Conservation (phyloP, 306 rosid genomes). For the Rubus parviflorus region DNA sequence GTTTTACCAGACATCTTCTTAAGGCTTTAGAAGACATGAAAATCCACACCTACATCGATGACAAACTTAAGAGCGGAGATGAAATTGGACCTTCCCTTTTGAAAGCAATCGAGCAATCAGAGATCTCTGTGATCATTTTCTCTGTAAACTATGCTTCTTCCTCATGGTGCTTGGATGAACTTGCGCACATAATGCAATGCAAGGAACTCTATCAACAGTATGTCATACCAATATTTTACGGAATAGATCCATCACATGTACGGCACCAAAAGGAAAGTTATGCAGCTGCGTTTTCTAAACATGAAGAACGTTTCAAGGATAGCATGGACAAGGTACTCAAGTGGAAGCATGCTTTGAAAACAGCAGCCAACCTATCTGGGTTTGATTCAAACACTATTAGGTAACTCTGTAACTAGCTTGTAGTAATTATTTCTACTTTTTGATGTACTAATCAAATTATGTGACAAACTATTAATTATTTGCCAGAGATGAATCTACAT, state of each 20-base stretch:
- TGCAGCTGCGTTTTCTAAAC: background rate
- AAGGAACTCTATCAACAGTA: background rate
- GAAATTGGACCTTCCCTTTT: background rate
- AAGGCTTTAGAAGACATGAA: background rate
- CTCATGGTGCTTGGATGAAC: conserved; percentile 1
- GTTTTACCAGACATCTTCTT: conserved; percentile 14
- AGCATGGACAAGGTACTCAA: background rate
- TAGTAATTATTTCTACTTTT: no score
- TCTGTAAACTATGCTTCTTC: background rate
- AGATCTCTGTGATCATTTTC: background rate
- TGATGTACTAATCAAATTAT: no score
- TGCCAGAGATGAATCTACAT: background rate
- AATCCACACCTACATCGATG: background rate
- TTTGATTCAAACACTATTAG: background rate
- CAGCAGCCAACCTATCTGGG: background rate
- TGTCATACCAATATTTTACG: background rate
- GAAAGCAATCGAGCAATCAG: background rate
- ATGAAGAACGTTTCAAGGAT: background rate
- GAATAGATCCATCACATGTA: background rate
- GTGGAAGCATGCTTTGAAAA: conserved; percentile 9
- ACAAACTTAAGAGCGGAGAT: background rate
- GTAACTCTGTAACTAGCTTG: background rate
- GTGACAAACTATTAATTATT: no score
- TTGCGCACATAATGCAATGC: conserved; percentile 2
- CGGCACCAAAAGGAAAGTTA: no score